A percentile compares a stretch with the other conserved stretches of the same genome.
These are phyloP conservation scores for Exobasidium rhododendri DNA, from an alignment of 1,284 basidiomycete genomes.

Conservation along the genomic window DNA sequence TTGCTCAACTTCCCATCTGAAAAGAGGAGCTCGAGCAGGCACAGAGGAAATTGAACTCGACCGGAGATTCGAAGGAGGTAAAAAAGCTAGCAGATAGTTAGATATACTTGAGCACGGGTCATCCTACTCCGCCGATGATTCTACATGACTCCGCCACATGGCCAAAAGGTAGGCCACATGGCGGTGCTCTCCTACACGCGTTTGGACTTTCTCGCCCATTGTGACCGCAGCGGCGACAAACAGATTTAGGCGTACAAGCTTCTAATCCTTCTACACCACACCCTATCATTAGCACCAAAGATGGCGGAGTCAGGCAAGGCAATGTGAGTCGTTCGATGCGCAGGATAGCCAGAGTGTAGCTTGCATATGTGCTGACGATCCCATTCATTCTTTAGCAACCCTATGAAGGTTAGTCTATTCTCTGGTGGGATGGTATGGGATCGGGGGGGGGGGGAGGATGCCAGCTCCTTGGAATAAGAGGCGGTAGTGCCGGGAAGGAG, in stretches of 20 bases:
- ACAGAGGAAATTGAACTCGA: no score
- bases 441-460: background rate
- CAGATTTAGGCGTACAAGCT: background rate
- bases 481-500: background rate
- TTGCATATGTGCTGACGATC: background rate
- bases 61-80: no score
- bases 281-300: conserved; percentile 1
- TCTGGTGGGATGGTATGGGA: background rate
- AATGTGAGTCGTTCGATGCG: conserved; percentile 26
- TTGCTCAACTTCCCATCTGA: no score
- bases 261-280: background rate
- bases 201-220: background rate
- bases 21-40: no score
- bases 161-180: background rate
- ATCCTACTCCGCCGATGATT: no score
- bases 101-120: no score
- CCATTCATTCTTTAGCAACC: conserved; percentile 31
- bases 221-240: background rate
- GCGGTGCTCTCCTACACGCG: background rate
- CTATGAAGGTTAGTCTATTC: conserved; percentile 47
- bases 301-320: conserved; percentile 54
- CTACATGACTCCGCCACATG: no score
- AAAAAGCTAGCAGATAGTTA: no score
- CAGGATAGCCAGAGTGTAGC: no score
- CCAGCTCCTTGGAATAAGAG: background rate